These are phyloP conservation scores for Salvia splendens DNA, from an alignment of 257 asterid genomes.

Conservation along the genomic window DNA sequence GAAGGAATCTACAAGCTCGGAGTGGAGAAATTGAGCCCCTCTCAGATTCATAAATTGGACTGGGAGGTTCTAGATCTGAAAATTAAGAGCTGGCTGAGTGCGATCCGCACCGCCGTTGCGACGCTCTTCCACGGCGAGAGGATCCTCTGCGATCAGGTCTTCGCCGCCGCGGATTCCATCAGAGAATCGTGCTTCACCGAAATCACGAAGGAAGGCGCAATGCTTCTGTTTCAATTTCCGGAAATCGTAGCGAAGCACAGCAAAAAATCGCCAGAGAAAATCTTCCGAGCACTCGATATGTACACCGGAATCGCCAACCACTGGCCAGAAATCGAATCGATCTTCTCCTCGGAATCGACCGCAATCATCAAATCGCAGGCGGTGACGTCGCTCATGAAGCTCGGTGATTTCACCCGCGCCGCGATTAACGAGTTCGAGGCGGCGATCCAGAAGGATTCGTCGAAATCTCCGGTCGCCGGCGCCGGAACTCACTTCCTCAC, in stretches of 20 bases:
- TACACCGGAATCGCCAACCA: slow-evolving; percentile 59
- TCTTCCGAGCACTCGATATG: slow-evolving; percentile 74
- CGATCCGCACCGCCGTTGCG: slow-evolving; percentile 47
- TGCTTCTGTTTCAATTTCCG: slow-evolving; percentile 63
- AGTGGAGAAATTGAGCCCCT: slow-evolving; percentile 52
- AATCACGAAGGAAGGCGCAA: slow-evolving; percentile 62
- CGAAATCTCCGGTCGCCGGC: slow-evolving; percentile 60
- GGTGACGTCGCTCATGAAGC: slow-evolving; percentile 48
- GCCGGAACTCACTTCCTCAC: slow-evolving; percentile 68
- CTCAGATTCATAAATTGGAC: slow-evolving; percentile 56
- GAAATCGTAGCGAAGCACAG: slow-evolving; percentile 53
- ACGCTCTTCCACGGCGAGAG: slow-evolving; percentile 71
- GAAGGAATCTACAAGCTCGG: slow-evolving; percentile 76
- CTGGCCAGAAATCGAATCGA: slow-evolving; percentile 76
- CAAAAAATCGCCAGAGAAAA: slow-evolving; percentile 56
- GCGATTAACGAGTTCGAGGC: slow-evolving; percentile 58
- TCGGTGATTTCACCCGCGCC: slow-evolving; percentile 48
- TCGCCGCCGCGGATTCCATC: slow-evolving; percentile 56
- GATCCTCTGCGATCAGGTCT: slow-evolving; percentile 71
- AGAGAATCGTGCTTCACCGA: slow-evolving; percentile 68
- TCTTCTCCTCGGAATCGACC: slow-evolving; percentile 58
- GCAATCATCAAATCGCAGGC: slow-evolving; percentile 52
- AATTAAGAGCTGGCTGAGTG: slow-evolving; percentile 60
- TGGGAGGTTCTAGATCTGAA: slow-evolving; percentile 53
- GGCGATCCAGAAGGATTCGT: slow-evolving; percentile 52